These are phyloP conservation scores for Aspergillus panamensis DNA, from an alignment of 495 filamentous ascomycete species.

Conservation along the genomic window DNA sequence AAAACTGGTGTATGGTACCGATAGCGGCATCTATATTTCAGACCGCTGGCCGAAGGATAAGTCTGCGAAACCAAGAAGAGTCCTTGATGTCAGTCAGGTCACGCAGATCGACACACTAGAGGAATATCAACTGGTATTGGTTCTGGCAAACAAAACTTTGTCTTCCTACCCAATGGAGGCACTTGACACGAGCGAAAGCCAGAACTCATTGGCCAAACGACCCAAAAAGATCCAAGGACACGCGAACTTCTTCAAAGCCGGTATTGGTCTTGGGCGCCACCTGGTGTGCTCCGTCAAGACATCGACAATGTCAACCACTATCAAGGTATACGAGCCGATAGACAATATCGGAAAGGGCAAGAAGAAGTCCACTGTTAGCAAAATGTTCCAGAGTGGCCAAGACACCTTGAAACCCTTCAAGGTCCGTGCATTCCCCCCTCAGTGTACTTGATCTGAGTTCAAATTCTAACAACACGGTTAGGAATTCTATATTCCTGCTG, in stretches of 20 bases:
- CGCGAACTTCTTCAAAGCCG: slow-evolving; percentile 97
- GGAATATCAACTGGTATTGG: slow-evolving; percentile 85
- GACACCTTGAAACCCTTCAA: slow-evolving; percentile 96
- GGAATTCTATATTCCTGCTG: slow-evolving; percentile 98
- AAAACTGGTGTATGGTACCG: slow-evolving; percentile 90
- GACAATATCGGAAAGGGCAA: slow-evolving; percentile 82
- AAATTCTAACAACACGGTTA: slow-evolving; percentile 22
- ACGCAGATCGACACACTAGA: slow-evolving; percentile 96
- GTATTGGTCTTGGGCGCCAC: slow-evolving; percentile 90
- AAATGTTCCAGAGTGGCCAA: slow-evolving; percentile 90
- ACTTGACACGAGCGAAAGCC: slow-evolving; percentile 73
- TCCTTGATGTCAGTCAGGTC: slow-evolving; percentile 81
- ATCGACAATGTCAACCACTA: slow-evolving; percentile 81
- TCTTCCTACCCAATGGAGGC: slow-evolving; percentile 82
- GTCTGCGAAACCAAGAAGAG: slow-evolving; percentile 67
- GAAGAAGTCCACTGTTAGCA: slow-evolving; percentile 87
- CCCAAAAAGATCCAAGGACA: slow-evolving; percentile 97
- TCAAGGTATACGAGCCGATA: slow-evolving; percentile 97
- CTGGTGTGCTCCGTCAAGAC: slow-evolving; percentile 94
- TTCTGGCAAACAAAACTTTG: slow-evolving; percentile 89
- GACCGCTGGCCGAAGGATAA: slow-evolving; percentile 87
- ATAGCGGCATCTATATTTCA: slow-evolving; percentile 85
- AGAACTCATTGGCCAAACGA: slow-evolving; percentile 68
- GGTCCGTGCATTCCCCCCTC: slow-evolving; percentile 34
- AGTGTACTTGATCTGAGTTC: background rate